Evolutionary conservation across 1,139 yeast species (phyloP).

Genomic region (Yamadazyma blattariae): DNA sequence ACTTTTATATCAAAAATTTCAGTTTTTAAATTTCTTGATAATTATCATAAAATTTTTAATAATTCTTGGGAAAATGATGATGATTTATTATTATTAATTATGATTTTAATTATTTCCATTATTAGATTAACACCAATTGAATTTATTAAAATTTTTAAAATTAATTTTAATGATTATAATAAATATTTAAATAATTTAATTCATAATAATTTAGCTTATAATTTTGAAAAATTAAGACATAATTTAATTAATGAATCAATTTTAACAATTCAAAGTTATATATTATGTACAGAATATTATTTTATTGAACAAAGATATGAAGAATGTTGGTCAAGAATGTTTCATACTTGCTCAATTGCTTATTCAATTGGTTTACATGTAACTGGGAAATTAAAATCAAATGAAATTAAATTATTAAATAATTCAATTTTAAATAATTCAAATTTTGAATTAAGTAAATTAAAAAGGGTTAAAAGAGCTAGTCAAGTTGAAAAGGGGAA

Average conservation of each 20-base stretch:
- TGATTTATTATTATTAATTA: conserved; percentile 44
- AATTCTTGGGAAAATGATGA: conserved; percentile 51
- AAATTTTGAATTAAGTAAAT: not conserved
- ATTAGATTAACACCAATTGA: conserved; percentile 37
- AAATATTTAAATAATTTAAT: conserved; percentile 20
- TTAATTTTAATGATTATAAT: conserved; percentile 24
- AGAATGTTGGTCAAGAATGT: conserved; percentile 48
- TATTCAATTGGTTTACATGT: conserved; percentile 54
- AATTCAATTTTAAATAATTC: conserved; percentile 3
- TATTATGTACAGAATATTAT: conserved; percentile 50
- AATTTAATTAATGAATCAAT: conserved; percentile 47
- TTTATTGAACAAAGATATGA: conserved; percentile 49
- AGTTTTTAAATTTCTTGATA: conserved; percentile 27
- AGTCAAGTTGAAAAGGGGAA: conserved; percentile 22
- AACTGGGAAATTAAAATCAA: conserved; percentile 25
- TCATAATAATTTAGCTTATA: conserved; percentile 28
- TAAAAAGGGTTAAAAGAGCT: not conserved
- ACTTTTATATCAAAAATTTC: conserved; percentile 28
- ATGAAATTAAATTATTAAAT: conserved; percentile 12
- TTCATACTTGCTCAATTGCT: conserved; percentile 47
- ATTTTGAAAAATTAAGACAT: conserved; percentile 43
- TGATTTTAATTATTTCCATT: conserved; percentile 41
- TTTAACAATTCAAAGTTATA: conserved; percentile 46
- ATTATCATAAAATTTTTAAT: conserved; percentile 27
- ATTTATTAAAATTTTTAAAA: conserved; percentile 23